A percentile compares a stretch with the other conserved stretches of the same genome.
Evolutionary conservation across 768 basidiomycete species (phyloP).

Genomic region (Collybia sp.): DNA sequence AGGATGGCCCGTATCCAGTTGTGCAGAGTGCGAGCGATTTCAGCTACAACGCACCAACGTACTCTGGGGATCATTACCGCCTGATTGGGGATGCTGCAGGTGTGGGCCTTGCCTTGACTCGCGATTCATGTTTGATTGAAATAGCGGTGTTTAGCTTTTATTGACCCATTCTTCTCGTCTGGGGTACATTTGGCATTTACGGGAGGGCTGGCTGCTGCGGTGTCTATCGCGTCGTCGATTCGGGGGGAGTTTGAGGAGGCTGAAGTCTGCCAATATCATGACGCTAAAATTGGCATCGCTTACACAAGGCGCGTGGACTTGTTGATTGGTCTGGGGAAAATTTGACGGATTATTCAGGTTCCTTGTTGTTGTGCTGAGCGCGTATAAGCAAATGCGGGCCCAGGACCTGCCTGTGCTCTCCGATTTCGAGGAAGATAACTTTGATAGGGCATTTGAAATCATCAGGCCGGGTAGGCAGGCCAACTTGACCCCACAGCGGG

Average conservation of each 20-base stretch:
- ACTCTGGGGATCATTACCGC: conserved; percentile 29
- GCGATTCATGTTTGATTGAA: conserved; percentile 5
- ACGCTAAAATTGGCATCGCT: conserved; percentile 15
- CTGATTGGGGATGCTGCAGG: conserved; percentile 38
- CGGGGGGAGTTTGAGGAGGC: conserved; percentile 15
- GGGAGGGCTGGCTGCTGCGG: conserved; percentile 25
- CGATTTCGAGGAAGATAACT: conserved; percentile 33
- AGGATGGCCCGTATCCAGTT: conserved; percentile 12
- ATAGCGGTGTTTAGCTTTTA: conserved; percentile 26
- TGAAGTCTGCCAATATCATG: conserved; percentile 20
- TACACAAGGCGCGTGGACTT: conserved; percentile 20
- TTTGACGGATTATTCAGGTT: conserved; percentile 18
- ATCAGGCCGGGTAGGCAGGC: conserved; percentile 28
- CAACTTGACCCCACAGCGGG: not conserved
- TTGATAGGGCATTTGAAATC: conserved; percentile 34
- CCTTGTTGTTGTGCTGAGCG: conserved; percentile 32
- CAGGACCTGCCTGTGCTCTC: conserved; percentile 26
- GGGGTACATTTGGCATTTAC: conserved; percentile 30
- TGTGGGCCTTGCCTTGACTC: conserved; percentile 11
- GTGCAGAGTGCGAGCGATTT: conserved; percentile 28
- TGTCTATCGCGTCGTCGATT: conserved; percentile 22
- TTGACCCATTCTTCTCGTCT: conserved; percentile 36
- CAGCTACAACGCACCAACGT: conserved; percentile 28
- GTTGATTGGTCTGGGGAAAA: not conserved
- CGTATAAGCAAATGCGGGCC: conserved; percentile 36